Evolutionary conservation across 352 stramenopile species (phyloP), one percentile per base, ranked within the genome.

Genomic region (Globisporangium acanthophoron): DNA sequence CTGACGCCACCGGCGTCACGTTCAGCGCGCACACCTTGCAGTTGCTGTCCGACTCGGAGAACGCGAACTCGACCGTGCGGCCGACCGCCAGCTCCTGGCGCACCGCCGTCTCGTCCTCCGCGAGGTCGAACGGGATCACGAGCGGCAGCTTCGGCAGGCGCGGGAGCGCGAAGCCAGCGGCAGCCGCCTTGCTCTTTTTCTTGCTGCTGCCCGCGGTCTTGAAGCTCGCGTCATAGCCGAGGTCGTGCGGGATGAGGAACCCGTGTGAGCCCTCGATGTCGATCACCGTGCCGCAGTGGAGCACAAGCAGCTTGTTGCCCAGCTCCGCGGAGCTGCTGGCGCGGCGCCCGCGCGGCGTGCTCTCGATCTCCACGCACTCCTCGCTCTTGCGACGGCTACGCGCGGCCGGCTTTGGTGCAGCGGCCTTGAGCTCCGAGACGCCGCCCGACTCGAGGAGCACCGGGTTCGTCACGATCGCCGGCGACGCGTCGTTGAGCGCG

Each of bases 221-320:
- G 54, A 31, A 61, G 15, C 15, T 33, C 9, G 53, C 57, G 39
- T 77, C 64, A 41, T 74, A 61, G n/a, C 59, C 70, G 50, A 87
- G 52, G 54, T 81, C 74, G 70, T 90, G 80, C 57, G 78, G 80
- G 60, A 90, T 90, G 65, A 90, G 83, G 60, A 88, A 85, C 33
- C 80, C 80, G 35, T 83, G 80, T 40, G 77, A 77, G 39, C 80
- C 80, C 61, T 90, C 76, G 37, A 90, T 78, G 58, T 90, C 78
- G 64, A 90, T 90, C 43, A 90, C 71, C 24, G 80, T 90, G 47
- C 80, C 80, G 49, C 78, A 90, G 70, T 90, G 77, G 50, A 88
- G 64, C 48, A 88, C 76, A 20, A 80, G 71, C n/a, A 90, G 63
- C 59, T 78, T 84, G 59, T 69, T 84, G 51, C 65, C 65, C 18